These are phyloP conservation scores for Fusarium setosum DNA, from an alignment of 2,329 filamentous ascomycete species.

Conservation along the genomic window DNA sequence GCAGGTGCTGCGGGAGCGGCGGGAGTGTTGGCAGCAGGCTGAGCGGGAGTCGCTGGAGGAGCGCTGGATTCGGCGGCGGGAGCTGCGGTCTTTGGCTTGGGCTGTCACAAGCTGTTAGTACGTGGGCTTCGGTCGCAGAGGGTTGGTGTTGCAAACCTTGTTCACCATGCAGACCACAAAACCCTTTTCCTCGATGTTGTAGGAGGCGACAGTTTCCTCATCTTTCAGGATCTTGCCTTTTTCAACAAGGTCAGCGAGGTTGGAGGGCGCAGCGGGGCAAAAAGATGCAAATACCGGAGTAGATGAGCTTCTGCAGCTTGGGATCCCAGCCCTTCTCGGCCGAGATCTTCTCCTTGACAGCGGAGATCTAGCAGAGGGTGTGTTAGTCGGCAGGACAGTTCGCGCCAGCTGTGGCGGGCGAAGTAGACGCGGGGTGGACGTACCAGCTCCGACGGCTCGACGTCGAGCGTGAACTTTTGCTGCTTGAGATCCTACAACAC, in stretches of 20 bases:
- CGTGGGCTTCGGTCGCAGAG: background rate
- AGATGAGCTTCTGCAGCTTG: constrained; percentile 94
- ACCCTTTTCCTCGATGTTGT: constrained; percentile 99
- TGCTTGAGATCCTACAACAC: constrained; percentile 89
- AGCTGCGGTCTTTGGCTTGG: constrained; percentile 74
- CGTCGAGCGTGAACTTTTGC: constrained; percentile 97
- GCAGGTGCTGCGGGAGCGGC: constrained; percentile 59
- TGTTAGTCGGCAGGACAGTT: constrained; percentile 22
- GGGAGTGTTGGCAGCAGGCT: constrained; percentile 69
- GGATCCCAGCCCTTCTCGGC: constrained; percentile 95
- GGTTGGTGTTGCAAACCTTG: constrained; percentile 73
- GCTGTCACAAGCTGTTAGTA: constrained; percentile 44
- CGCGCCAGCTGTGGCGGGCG: constrained; percentile 30
- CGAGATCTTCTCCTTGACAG: constrained; percentile 92
- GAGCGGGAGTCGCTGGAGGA: constrained; percentile 67
- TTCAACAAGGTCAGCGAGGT: constrained; percentile 37
- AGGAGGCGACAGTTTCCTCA: constrained; percentile 94
- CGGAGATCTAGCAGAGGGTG: constrained; percentile 72
- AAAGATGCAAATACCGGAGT: constrained; percentile 76
- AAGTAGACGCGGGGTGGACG: constrained; percentile 53
- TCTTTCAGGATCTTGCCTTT: constrained; percentile 98
- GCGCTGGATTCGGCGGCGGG: constrained; percentile 69
- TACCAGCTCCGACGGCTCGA: constrained; percentile 93
- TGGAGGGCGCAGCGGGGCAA: constrained; percentile 3
- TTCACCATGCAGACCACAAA: constrained; percentile 99